phyloP scores from a whole-genome alignment of 257 asterid genomes.

The Ilex asprella region DNA sequence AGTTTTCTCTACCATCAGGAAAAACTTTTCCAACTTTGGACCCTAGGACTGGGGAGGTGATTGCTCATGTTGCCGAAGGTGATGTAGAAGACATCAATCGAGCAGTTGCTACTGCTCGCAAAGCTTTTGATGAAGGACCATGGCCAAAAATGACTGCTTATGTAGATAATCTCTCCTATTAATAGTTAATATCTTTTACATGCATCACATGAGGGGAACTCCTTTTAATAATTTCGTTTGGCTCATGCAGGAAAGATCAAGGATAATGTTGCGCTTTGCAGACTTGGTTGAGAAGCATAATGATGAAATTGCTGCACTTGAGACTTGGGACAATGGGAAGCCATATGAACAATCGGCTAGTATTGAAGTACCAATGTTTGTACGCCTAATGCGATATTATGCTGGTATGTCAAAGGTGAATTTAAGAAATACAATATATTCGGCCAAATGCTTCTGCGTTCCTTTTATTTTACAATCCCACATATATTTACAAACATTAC shows the following conservation, averaged over 20 bases:
- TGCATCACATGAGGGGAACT: neutral
- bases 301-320: conserved; percentile 83
- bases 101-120: conserved; percentile 91
- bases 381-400: conserved; percentile 66
- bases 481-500: neutral
- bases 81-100: conserved; percentile 76
- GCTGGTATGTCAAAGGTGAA: conserved; percentile 50
- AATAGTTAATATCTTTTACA: neutral
- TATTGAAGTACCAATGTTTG: conserved; percentile 75
- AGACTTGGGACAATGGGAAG: conserved; percentile 93
- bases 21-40: conserved; percentile 82
- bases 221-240: conserved; percentile 4
- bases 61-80: conserved; percentile 87
- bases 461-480: neutral
- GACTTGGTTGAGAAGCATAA: conserved; percentile 90
- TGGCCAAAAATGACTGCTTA: conserved; percentile 95
- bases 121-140: conserved; percentile 95
- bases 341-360: conserved; percentile 66
- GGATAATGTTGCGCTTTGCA: conserved; percentile 65
- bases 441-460: neutral
- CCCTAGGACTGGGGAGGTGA: conserved; percentile 86
- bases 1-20: conserved; percentile 34
- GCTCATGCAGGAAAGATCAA: conserved; percentile 68
- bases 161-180: conserved; percentile 31
- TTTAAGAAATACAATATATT: neutral